These are phyloP conservation scores for Aureobasidium pullulans DNA, from an alignment of 2,329 filamentous ascomycete genomes.

Conservation along the genomic window DNA sequence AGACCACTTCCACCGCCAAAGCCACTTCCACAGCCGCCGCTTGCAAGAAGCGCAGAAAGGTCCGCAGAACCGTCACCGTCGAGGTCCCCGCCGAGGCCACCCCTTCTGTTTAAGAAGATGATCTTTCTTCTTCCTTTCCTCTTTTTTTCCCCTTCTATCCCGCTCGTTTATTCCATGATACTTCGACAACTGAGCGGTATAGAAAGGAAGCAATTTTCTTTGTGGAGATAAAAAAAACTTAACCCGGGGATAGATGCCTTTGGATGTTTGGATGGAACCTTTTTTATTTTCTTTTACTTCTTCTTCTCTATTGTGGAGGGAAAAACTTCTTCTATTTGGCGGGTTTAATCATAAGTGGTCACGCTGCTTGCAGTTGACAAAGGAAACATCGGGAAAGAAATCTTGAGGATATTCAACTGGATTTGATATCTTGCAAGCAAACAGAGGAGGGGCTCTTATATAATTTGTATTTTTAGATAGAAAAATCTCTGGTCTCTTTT, in stretches of 20 bases:
- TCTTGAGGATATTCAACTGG: neutral
- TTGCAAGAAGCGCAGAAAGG: conserved; percentile 12
- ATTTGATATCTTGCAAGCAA: neutral
- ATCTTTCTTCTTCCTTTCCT: neutral
- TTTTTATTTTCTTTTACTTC: neutral
- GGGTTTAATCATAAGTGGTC: neutral
- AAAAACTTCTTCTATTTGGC: neutral
- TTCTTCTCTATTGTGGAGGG: neutral
- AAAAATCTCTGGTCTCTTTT: neutral
- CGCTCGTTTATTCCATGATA: neutral
- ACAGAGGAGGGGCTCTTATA: neutral
- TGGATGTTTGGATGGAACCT: conserved; percentile 1
- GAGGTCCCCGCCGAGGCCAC: conserved; percentile 1
- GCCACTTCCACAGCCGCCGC: neutral
- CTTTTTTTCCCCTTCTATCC: neutral
- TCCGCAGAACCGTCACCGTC: conserved; percentile 7
- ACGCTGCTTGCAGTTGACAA: neutral
- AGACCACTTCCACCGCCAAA: neutral
- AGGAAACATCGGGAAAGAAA: neutral
- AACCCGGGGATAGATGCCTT: neutral
- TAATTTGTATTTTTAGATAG: neutral
- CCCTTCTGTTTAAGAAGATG: neutral
- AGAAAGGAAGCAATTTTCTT: neutral
- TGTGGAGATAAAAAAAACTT: neutral
- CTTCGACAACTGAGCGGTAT: neutral